Base-by-base conservation (phyloP, 768 basidiomycete species). In the Lentinula lateritia region DNA sequence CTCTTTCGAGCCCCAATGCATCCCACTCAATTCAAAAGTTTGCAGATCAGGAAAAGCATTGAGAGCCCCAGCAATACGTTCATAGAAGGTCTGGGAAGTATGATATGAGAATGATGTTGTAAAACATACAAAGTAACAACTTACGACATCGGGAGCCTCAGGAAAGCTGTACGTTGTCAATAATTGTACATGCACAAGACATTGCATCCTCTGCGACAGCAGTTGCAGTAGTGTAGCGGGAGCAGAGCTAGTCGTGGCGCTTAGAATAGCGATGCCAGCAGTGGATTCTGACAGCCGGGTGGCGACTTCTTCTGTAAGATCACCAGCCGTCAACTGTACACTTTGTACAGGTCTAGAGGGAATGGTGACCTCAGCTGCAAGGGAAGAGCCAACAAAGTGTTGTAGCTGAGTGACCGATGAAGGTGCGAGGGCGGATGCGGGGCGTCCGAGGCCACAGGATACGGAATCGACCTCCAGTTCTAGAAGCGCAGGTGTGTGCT, bases 21-120 rank as follows among this genome's bases (percentile, higher is more conserved):
- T 83, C 38, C 90, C 90, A 52, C 82, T 86, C 34, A 92, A 81
- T 69, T 91, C 90, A 67, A 90, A 90, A 50, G 83, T 81, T 63
- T 80, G 75, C 39, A 92, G 79, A 59, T 82, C 73, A n/a, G 82
- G 74, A 63, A 92, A 80, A 7, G 80, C 79, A n/a, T 79, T 76
- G 63, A 92, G 77, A 6, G 78, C 75, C 52, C 74, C 73, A 58
- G 87, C 81, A 46, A 88, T 82, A 64, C 86, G 79, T 52, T 83
- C 75, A 66, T 87, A 87, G 68, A 88, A 88, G 18, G 78, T 76
- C 87, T 91, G 67, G 16, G 60, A 61, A 66, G 9, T 12, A 35
- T 38, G 34, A 36, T 41, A 18, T 64, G 62, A 67, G 70, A 67
- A 65, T 65, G 69, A 67, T 32, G 10, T 41, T 63, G 50, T 52